Evolutionary conservation across 148 eudicot genomes (phyloP), one percentile per base, ranked within the genome.

Genomic region (Amaranthus cruentus): DNA sequence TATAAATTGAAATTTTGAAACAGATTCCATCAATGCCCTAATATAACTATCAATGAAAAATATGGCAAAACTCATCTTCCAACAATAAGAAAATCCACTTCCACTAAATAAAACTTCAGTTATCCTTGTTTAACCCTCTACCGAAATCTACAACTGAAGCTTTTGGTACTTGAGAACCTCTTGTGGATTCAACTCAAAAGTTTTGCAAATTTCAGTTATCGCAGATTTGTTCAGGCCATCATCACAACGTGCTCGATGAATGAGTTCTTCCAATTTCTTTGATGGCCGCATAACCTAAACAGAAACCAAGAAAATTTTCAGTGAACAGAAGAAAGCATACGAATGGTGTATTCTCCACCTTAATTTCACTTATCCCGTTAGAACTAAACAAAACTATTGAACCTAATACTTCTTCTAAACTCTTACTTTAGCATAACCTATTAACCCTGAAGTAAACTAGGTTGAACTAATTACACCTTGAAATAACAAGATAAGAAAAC

Each of bases 231-330:
- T 79, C n/a, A 91, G 90, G 62, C 95, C 97, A 61, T 79, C 82
- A 55, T 78, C 50, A 2, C 70, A 62, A 52, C 79, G 82, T 8
- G 75, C 90, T 14, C 59, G 72, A 13, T 72, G 79, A 48, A 88
- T 63, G 73, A 88, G 85, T 73, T 84, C 78, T 64, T 90, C 88
- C 60, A 95, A 87, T 75, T 90, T 90, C 76, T 90, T 82, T 3
- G 92, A 91, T 54, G 97, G 91, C 66, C 81, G 81, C 83, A 95
- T 77, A 54, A 85, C 87, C 99, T 92, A 73, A 59, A 9, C 57
- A 65, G 2, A 57, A 14, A 72, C 5, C 28, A 3, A 67, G 4
- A 54, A 56, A 51, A 1, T 13, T 9, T 14, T 48, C 43, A 68
- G 44, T 13, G 47, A 70, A 52, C 46, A 49, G 13, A 10, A 48